Percentiles rank a stretch among this genome's conserved stretches.
Evolutionary conservation across 805 yeast genomes (phyloP).

Genomic region (Candida oleophila): DNA sequence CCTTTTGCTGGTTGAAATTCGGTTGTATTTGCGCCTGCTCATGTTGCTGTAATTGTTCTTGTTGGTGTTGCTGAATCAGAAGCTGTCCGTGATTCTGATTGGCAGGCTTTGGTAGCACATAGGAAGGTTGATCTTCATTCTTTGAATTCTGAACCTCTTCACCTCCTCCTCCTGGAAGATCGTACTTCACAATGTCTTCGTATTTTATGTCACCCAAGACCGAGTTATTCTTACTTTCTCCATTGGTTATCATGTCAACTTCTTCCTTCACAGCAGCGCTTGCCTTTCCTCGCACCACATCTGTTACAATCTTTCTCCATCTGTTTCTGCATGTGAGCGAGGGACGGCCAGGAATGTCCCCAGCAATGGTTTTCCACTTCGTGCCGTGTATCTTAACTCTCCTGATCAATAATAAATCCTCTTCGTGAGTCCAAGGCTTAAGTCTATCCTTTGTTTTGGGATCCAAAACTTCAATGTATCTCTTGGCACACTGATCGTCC

Average conservation of each 20-base stretch:
- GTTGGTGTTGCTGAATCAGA: background rate
- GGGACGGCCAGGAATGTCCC: slow-evolving; percentile 74
- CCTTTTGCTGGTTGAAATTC: slow-evolving; percentile 1
- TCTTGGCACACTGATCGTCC: slow-evolving; percentile 91
- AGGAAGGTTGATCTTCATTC: background rate
- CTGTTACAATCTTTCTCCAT: slow-evolving; percentile 84
- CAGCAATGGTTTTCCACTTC: slow-evolving; percentile 81
- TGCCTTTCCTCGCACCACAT: slow-evolving; percentile 69
- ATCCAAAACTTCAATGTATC: slow-evolving; percentile 85
- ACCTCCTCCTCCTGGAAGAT: background rate
- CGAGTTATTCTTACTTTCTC: slow-evolving; percentile 6
- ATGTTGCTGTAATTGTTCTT: background rate
- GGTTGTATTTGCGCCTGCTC: slow-evolving; percentile 2
- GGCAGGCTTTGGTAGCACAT: slow-evolving; percentile 2
- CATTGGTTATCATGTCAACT: slow-evolving; percentile 50
- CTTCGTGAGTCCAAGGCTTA: slow-evolving; percentile 76
- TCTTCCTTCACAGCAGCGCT: slow-evolving; percentile 53
- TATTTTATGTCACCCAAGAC: background rate
- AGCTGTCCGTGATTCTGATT: background rate
- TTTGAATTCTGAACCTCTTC: background rate
- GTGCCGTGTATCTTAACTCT: slow-evolving; percentile 76
- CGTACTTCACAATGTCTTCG: background rate
- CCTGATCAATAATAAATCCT: slow-evolving; percentile 68
- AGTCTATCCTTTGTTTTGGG: slow-evolving; percentile 77
- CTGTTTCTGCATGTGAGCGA: slow-evolving; percentile 87